Evolutionary conservation across 1,284 basidiomycete genomes (phyloP), one percentile per base, ranked within the genome.

Genomic region (Naganishia sp.): DNA sequence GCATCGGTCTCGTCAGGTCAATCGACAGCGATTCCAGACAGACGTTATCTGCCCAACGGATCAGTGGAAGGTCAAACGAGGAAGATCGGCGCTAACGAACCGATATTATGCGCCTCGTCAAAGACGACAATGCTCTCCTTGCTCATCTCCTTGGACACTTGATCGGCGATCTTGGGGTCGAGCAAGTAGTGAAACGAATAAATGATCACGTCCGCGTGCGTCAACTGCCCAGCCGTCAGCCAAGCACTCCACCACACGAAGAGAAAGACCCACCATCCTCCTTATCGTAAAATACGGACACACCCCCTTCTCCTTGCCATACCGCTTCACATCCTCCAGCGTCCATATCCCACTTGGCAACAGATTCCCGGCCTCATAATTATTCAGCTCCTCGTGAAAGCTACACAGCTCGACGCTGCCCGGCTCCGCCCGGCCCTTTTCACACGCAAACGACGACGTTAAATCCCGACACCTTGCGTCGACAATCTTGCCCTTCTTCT

Each of bases 151-250:
- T 93, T 94, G 6, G 94, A 98, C 15, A 99, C 96, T 81, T 98
- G 94, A 74, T 99, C 95, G 0, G 96, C 96, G 48, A 99, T 94
- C 81, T 99, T 99, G 0, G 96, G 96, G 80, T 99, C 96, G 52
- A 99, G 86, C 28, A 99, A 84, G 78, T 99, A 99, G 79, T 99
- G 96, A 81, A 99, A 99, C 42, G 95, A 98, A 79, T 98, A 99
- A 79, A 99, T 98, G 78, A 99, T 87, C 70, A 99, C 85, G 78
- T 97, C 92, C 65, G 92, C 90, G 76, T 94, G 96, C 0, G 93
- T 89, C 85, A 99, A 89, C 94, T 96, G 72, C 42, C 36, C 7
- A 13, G 36, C 6, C 36, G 36, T 39, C 4, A 39, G 36, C 36
- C 36, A 13, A 10, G 36, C 13, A 2, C 36, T 0, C 36, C 36